Evolutionary conservation across 2,329 filamentous ascomycete genomes (phyloP), one percentile per base, ranked within the genome.

Genomic region (Paraphaeosphaeria sporulosa): DNA sequence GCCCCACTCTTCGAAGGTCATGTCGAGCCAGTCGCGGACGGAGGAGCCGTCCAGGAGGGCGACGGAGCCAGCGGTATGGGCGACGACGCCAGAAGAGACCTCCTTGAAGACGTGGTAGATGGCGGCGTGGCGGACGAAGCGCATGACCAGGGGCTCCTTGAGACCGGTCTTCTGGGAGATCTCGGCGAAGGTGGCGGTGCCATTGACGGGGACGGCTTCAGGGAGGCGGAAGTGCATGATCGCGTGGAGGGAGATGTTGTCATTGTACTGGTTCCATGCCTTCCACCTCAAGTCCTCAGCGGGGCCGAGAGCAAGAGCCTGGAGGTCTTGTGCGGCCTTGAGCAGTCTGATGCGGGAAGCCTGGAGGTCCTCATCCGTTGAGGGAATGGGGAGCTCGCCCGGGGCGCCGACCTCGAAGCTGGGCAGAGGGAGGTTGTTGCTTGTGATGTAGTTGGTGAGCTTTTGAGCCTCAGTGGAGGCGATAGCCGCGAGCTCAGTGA

Each of bases 401-500:
- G 40, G 30, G 9, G 48, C 42, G 43, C n/a, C 53, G 27, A 52
- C 30, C 13, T 55, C 30, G 13, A 57, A 58, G 30, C 30, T 54
- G 32, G 47, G 23, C 34, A 15, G 23, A 10, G 56, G 47, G 34
- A 58, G 34, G 32, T 56, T 52, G 52, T 52, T 38, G 23, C 19
- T 30, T 9, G 21, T 42, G 17, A 53, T 51, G 30, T 59, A 55
- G 30, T 49, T 34, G 15, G 53, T 53, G n/a, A 61, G 46, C 25
- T 56, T 46, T 10, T 48, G 38, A 10, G 53, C 51, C 15, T 57
- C 40, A 4, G 32, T 51, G 2, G 57, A 27, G 34, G 58, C 55
- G 30, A 13, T 10, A 27, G 59, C 54, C n/a, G 61, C 61, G 36
- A 61, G 25, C 7, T 53, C 50, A 2, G 60, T 59, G 21, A 62